Evolutionary conservation across 768 basidiomycete species (phyloP).

Genomic region (Tricholoma sp.): DNA sequence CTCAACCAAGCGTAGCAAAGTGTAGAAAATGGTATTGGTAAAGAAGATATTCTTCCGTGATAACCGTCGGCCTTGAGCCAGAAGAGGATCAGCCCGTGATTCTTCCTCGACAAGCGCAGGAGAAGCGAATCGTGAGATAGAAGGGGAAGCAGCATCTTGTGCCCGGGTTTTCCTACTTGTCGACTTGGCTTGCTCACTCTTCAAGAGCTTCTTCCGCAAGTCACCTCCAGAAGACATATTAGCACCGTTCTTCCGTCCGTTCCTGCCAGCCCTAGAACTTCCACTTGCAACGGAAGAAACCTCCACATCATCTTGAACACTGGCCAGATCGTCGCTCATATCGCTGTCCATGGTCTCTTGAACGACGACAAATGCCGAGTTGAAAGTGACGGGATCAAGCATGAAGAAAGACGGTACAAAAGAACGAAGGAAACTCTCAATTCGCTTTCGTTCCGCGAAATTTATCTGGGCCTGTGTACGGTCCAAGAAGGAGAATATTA

Average conservation of each 20-base stretch:
- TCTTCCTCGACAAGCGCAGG: constrained; percentile 49
- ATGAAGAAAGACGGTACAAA: constrained; percentile 77
- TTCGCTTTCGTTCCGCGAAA: constrained; percentile 66
- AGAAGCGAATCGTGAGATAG: constrained; percentile 57
- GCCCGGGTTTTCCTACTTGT: constrained; percentile 54
- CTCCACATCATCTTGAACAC: constrained; percentile 30
- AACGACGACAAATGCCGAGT: constrained; percentile 58
- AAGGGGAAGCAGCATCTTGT: constrained; percentile 42
- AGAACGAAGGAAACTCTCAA: constrained; percentile 78
- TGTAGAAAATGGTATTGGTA: constrained; percentile 86
- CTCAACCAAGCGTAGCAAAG: constrained; percentile 79
- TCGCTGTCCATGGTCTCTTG: constrained; percentile 56
- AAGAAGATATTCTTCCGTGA: constrained; percentile 66
- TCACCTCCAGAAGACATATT: constrained; percentile 44
- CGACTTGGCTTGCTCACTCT: constrained; percentile 79
- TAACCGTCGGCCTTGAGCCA: constrained; percentile 23
- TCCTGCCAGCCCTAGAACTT: constrained; percentile 31
- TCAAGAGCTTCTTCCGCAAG: constrained; percentile 72
- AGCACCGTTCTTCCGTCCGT: constrained; percentile 20
- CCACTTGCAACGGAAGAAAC: constrained; percentile 35
- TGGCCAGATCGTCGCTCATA: constrained; percentile 44
- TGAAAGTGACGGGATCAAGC: constrained; percentile 65
- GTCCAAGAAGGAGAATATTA: constrained; percentile 88
- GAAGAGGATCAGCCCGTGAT: constrained; percentile 21
- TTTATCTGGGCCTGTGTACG: constrained; percentile 75